A percentile compares a stretch with the other conserved stretches of the same genome.
These are phyloP conservation scores for Nicotiana paniculata DNA, from an alignment of 257 asterid species.

Conservation along the genomic window DNA sequence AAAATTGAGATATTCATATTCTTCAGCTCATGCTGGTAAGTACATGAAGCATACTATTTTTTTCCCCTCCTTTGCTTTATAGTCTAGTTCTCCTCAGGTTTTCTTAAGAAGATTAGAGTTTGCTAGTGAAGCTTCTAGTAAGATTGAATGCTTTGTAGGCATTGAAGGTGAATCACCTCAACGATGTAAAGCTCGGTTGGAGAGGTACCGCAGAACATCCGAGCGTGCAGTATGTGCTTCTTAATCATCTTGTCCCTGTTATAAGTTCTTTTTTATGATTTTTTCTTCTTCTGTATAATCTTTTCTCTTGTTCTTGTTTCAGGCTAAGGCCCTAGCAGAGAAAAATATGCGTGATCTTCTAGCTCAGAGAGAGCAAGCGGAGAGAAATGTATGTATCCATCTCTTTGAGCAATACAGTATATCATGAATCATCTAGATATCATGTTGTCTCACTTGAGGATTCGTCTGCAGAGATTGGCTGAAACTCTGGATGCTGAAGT, in stretches of 20 bases:
- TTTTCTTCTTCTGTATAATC: not conserved
- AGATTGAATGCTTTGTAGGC: conserved; percentile 38
- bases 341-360: conserved; percentile 89
- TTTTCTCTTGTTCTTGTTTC: conserved; percentile 25
- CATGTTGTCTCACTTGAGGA: conserved; percentile 23
- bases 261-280: too few species aligned
- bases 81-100: not conserved
- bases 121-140: conserved; percentile 12
- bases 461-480: conserved; percentile 66
- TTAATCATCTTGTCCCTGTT: conserved; percentile 7
- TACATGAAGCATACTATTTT: not conserved
- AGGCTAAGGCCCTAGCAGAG: conserved; percentile 96
- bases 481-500: conserved; percentile 83
- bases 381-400: conserved; percentile 56
- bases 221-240: conserved; percentile 80
- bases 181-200: conserved; percentile 87
- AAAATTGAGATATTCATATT: conserved; percentile 37
- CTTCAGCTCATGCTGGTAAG: conserved; percentile 61
- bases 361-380: conserved; percentile 82
- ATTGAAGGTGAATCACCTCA: conserved; percentile 83
- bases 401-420: conserved; percentile 14
- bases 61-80: not conserved
- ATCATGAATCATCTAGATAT: conserved; percentile 14
- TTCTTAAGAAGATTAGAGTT: not conserved
- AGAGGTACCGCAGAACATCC: conserved; percentile 86